Conservation (phyloP, 139 green algal genomes). For the Coelastrella sp. region DNA sequence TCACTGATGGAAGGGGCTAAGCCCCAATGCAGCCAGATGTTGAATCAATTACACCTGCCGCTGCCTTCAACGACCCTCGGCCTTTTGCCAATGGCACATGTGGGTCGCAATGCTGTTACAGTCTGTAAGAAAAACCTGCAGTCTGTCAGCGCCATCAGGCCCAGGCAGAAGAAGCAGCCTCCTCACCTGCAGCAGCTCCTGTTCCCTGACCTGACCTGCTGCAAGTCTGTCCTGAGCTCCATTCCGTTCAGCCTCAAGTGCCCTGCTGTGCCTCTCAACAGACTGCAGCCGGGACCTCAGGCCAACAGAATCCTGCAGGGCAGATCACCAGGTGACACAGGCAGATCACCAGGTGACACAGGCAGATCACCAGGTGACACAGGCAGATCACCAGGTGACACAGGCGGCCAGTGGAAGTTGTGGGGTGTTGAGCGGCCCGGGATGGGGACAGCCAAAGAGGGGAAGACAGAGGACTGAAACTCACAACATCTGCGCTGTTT, state of each 20-base stretch:
- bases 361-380: not conserved
- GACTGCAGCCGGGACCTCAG: slow-evolving; percentile 26
- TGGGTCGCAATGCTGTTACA: too few relatives aligned
- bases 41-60: too few relatives aligned
- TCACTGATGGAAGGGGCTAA: too few relatives aligned
- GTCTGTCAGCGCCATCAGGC: too few relatives aligned
- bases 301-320: slow-evolving; percentile 9
- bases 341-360: not conserved
- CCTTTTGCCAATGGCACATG: too few relatives aligned
- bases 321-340: not conserved
- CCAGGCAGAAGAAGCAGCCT: too few relatives aligned
- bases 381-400: not conserved
- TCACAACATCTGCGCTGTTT: too few relatives aligned
- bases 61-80: too few relatives aligned
- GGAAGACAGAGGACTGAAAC: not conserved
- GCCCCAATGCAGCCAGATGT: too few relatives aligned
- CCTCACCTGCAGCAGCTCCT: slow-evolving; percentile 19
- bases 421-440: not conserved
- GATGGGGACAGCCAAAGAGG: not conserved
- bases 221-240: slow-evolving; percentile 46
- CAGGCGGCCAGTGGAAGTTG: not conserved
- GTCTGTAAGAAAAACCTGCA: too few relatives aligned
- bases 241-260: slow-evolving; percentile 39
- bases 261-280: slow-evolving; percentile 25
- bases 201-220: slow-evolving; percentile 19